Base-by-base conservation (phyloP, 2,329 filamentous ascomycete genomes). In the Trichophaea hybrida region DNA sequence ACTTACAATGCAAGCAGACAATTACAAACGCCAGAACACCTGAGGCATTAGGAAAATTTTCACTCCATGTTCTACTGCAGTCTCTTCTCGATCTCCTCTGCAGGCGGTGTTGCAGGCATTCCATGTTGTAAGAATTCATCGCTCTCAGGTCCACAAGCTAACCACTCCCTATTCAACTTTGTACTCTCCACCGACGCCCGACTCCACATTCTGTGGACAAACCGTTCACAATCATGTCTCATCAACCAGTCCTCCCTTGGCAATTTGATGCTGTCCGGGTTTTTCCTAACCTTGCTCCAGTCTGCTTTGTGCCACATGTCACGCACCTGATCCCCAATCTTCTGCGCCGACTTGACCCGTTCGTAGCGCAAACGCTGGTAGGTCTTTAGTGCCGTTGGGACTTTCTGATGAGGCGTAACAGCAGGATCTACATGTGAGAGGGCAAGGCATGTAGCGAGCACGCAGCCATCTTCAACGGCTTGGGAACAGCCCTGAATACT, bases 301-400 rank as follows among this genome's bases (percentile, higher is more conserved):
- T 77, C 74, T 6, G 75, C 76, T 67, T 75, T 76, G 68, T 79
- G 77, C 76, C 76, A 78, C 68, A 74, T 74, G 63, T 77, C 74
- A 35, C 75, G 70, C 1, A 75, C 75, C 53, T 71, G 71, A 58
- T 75, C 73, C 4, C 75, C 76, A 17, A 73, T 77, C 63, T 75
- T 74, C 70, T 77, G 75, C 12, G 76, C 74, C 33, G 71, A 71
- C 61, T 73, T 72, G 24, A 77, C 75, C 32, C 76, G 72, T 37
- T 75, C 74, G 67, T 75, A 78, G 31, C 76, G 69, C 35, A 77
- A 72, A 6, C 73, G 71, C 67, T 77, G 72, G 64, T 75, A 76
- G 1, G 72, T 71, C 6, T 70, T 67, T n/a, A 77, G 70, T 3
- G 74, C 74, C 58, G 72, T 71, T 5, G 70, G 69, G 6, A 75